Evolutionary conservation across 768 basidiomycete species (phyloP), one percentile per base, ranked within the genome.

Genomic region (Leccinellum albellum): DNA sequence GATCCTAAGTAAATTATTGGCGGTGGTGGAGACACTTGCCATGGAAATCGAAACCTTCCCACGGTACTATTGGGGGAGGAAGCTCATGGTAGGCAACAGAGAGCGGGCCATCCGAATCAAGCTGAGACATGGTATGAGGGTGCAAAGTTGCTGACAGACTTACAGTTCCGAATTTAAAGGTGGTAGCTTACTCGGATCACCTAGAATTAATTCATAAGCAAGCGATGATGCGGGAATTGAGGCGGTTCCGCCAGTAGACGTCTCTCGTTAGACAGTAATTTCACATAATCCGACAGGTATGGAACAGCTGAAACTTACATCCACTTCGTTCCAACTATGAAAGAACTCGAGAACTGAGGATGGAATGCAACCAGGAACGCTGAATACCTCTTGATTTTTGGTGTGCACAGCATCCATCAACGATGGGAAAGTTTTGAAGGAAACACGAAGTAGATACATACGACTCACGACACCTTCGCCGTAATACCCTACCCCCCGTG

Each of bases 31-130:
- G 4, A 9, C 7, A 49, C 84, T 71, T 56, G 85, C 87, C 79
- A 64, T 89, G 88, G 64, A 89, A 89, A 69, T 89, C 87, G 60
- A 89, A 88, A 1, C 83, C 86, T 49, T 12, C 85, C 81, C 50
- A 80, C 80, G 32, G 40, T 10, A 75, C 40, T 42, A 73, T 83
- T 6, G 84, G 86, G 9, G 76, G 56, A 0, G 82, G 83, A 59
- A 87, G 86, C 9, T 71, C 59, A 10, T 80, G 72, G 60, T 88
- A 88, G 1, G 79, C 76, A 1, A 73, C 23, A 1, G 87, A 87
- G 59, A 67, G 74, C 23, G 72, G 71, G 3, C 26, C 24, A 20
- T 50, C 31, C 13, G 31, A 32, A 13, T 2, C 31, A 12, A 2
- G 10, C 5, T 32, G 12, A 32, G 13, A 14, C 32, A 32, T 31